A percentile compares a stretch with the other conserved stretches of the same genome.
Evolutionary conservation across 768 basidiomycete genomes (phyloP).

Genomic region (Psilocybe cyanescens): DNA sequence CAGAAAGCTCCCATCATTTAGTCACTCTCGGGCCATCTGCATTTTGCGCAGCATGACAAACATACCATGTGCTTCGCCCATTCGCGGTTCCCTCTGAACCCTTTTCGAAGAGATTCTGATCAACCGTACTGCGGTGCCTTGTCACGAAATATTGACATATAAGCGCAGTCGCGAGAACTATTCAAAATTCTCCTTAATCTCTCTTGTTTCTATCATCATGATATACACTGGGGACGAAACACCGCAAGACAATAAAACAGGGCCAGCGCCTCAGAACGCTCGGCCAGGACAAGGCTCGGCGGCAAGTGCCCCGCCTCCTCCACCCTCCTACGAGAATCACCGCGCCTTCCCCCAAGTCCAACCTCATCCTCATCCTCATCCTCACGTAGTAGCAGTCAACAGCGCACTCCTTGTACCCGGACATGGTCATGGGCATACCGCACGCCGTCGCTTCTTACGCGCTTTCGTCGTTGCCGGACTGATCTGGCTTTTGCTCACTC

Average conservation of each 20-base stretch:
- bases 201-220: background rate
- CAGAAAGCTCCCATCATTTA: too few relatives aligned
- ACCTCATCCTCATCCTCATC: background rate
- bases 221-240: background rate
- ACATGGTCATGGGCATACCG: background rate
- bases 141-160: background rate
- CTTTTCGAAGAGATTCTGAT: too few relatives aligned
- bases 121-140: background rate
- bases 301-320: background rate
- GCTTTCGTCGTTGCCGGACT: slow-evolving; percentile 3
- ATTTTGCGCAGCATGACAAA: background rate
- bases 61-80: background rate
- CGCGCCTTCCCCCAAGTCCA: background rate
- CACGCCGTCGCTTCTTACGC: slow-evolving; percentile 1
- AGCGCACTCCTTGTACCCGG: background rate
- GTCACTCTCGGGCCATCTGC: too few relatives aligned
- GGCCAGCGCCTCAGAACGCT: background rate
- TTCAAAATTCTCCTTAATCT: background rate
- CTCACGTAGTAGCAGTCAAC: background rate
- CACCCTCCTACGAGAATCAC: background rate
- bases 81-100: background rate
- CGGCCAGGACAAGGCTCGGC: background rate
- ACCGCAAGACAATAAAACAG: background rate
- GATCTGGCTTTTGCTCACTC: slow-evolving; percentile 3
- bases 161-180: background rate